These are phyloP conservation scores for Camellia granthamiana DNA, from an alignment of 148 eudicot species.

Conservation along the genomic window DNA sequence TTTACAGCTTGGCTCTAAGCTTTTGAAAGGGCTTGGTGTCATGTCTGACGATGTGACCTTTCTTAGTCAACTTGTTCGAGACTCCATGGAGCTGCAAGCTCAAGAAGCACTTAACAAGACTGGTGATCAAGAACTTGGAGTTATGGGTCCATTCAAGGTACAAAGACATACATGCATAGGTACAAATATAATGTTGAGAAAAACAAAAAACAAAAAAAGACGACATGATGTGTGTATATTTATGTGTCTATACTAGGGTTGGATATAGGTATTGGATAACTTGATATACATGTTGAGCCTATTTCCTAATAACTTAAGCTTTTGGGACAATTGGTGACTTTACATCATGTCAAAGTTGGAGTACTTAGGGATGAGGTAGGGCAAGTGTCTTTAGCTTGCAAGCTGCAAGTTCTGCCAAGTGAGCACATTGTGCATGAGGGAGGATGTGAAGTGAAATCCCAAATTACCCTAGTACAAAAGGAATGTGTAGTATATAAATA, in stretches of 20 bases:
- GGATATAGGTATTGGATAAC: too few species aligned
- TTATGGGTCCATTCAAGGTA: conserved; percentile 82
- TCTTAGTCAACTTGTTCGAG: conserved; percentile 67
- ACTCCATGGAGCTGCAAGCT: conserved; percentile 90
- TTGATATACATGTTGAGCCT: too few species aligned
- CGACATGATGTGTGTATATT: neutral
- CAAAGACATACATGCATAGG: neutral
- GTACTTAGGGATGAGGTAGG: too few species aligned
- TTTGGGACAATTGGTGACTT: too few species aligned
- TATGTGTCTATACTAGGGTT: neutral
- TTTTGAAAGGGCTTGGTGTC: conserved; percentile 88
- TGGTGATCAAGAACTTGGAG: conserved; percentile 45
- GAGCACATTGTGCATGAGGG: too few species aligned
- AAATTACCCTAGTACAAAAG: too few species aligned
- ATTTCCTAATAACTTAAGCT: too few species aligned
- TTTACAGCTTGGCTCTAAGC: conserved; percentile 95
- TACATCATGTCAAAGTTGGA: too few species aligned
- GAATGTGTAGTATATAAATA: too few species aligned
- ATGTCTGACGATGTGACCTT: conserved; percentile 91
- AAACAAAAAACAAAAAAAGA: neutral
- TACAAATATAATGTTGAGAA: neutral
- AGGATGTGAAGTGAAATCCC: too few species aligned
- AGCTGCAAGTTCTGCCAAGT: too few species aligned
- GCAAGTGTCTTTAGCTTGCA: too few species aligned
- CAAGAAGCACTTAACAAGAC: conserved; percentile 47